Percentiles rank a stretch among this genome's conserved stretches.
Evolutionary conservation across 192 early-diverging fungal species (phyloP).

Genomic region (Dimargaris verticillata): DNA sequence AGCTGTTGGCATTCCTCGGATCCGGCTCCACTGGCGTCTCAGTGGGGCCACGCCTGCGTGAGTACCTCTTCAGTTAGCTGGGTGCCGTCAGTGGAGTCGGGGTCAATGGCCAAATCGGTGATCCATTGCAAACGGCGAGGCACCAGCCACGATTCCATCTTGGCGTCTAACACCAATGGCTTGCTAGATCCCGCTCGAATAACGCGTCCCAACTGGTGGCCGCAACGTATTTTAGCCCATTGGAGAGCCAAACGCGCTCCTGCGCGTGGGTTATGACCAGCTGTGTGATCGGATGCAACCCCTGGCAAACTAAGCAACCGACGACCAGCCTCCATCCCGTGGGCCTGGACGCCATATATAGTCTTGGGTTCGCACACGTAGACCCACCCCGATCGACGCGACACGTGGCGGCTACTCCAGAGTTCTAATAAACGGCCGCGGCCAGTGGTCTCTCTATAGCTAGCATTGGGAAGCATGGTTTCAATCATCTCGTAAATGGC

Average conservation of each 20-base stretch:
- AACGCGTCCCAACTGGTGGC: neutral
- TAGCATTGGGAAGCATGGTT: slow-evolving; percentile 32
- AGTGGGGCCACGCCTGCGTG: neutral
- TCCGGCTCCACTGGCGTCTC: no score
- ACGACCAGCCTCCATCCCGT: no score
- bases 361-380: slow-evolving; percentile 9
- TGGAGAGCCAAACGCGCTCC: no score
- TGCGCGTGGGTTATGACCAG: no score
- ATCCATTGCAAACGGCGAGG: neutral
- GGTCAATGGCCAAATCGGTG: neutral
- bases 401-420: slow-evolving; percentile 13
- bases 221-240: neutral
- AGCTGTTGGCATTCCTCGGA: no score
- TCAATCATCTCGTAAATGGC: slow-evolving; percentile 39
- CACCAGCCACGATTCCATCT: neutral
- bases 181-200: neutral
- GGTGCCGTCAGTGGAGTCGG: neutral
- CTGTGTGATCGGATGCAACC: no score
- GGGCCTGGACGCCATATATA: no score
- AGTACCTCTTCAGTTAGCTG: neutral
- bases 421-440: slow-evolving; percentile 32
- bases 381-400: slow-evolving; percentile 8
- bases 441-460: slow-evolving; percentile 19
- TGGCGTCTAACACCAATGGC: neutral
- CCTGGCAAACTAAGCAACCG: no score